Conservation (phyloP, 2,329 filamentous ascomycete genomes). For the Graphium sp. region DNA sequence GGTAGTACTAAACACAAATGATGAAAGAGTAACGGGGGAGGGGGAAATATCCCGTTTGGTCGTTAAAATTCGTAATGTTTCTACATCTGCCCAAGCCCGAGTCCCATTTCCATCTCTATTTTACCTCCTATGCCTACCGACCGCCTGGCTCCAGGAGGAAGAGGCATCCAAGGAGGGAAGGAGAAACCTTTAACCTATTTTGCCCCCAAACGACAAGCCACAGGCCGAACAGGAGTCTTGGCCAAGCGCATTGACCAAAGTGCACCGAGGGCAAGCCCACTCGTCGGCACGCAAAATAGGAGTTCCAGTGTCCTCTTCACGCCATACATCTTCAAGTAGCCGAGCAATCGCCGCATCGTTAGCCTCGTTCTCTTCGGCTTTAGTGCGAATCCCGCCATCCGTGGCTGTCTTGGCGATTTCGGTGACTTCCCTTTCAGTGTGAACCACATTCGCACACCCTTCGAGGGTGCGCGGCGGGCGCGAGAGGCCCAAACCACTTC, state of each 20-base stretch:
- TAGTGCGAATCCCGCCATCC: conserved; percentile 60
- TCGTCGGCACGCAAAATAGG: neutral
- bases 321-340: conserved; percentile 71
- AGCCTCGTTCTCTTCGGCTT: conserved; percentile 75
- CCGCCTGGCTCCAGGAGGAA: no score
- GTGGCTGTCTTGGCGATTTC: conserved; percentile 47
- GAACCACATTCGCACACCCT: conserved; percentile 61
- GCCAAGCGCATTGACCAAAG: neutral
- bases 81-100: no score
- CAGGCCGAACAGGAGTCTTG: neutral
- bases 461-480: conserved; percentile 26
- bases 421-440: conserved; percentile 47
- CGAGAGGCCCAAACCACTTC: neutral
- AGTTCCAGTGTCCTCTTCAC: conserved; percentile 46
- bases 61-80: no score
- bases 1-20: no score
- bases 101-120: no score
- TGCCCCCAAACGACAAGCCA: neutral
- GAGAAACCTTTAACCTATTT: no score
- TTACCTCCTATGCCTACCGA: no score
- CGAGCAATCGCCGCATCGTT: conserved; percentile 78
- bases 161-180: no score
- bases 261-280: conserved; percentile 1
- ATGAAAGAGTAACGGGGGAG: no score
- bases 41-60: no score